phyloP scores from a whole-genome alignment of 164 flowering plant genomes.

The Vitis labrusca region DNA sequence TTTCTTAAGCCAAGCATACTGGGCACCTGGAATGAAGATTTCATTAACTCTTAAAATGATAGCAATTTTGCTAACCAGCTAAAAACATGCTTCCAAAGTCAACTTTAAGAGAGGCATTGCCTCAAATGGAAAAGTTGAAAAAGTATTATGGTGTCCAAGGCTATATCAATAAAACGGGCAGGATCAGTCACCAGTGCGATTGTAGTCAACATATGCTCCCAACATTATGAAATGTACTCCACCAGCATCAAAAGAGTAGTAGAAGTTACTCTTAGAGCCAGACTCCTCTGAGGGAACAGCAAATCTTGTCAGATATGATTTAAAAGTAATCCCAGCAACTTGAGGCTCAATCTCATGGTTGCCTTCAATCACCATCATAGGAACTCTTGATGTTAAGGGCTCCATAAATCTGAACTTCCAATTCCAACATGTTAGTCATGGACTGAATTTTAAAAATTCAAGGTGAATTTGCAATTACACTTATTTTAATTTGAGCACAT shows the following conservation, averaged over 20 bases:
- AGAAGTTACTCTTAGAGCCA: conserved; percentile 68
- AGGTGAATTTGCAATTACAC: neutral
- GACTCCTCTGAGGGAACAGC: conserved; percentile 78
- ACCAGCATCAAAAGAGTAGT: conserved; percentile 88
- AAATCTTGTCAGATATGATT: conserved; percentile 68
- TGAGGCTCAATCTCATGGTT: conserved; percentile 97
- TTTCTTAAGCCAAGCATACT: conserved; percentile 71
- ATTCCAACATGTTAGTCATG: neutral
- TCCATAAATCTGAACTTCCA: conserved; percentile 70
- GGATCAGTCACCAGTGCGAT: conserved; percentile 50
- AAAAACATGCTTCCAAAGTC: neutral
- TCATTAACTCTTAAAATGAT: neutral
- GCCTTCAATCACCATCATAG: conserved; percentile 94
- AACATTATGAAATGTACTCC: conserved; percentile 87
- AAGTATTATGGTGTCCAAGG: neutral
- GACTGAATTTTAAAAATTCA: neutral
- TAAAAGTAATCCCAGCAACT: conserved; percentile 58
- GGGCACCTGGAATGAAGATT: conserved; percentile 48
- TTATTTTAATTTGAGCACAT: neutral
- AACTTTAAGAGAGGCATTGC: neutral
- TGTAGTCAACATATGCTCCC: conserved; percentile 88
- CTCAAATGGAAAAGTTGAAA: neutral
- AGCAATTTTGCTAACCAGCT: neutral
- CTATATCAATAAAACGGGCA: neutral
- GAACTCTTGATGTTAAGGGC: conserved; percentile 73